Base-by-base conservation (phyloP, 169 alveolate genomes). In the Plasmodium yoelii region DNA sequence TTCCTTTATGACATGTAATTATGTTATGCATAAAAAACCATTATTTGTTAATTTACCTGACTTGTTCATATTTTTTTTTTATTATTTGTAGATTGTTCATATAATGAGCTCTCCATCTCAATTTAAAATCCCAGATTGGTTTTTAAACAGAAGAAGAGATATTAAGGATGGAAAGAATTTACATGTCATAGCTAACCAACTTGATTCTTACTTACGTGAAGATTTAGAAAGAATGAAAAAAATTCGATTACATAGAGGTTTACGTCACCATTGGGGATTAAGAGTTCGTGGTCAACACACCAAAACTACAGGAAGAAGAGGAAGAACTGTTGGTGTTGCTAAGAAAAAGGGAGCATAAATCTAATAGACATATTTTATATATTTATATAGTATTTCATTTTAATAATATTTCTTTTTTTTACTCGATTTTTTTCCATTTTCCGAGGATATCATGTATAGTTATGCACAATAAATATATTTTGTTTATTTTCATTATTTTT, bases 221-320 rank as follows among this genome's bases (percentile, higher is more conserved):
- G 99, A 98, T 94, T 94, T 98, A 71, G 99, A 98, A 94, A 96
- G 99, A 90, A 94, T 98, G 95, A 98, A 98, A 97, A 98, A 98
- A 95, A 98, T 98, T 95, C 94, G 98, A 90, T 95, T 95, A 57
- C 99, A 98, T 97, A 95, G 99, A 92, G 99, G 99, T 94, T 96
- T 98, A 92, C 97, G 99, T 92, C 99, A 98, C 94, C 97, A 95
- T 97, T 96, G 99, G 98, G 99, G 99, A 88, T 95, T 98, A 69
- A 97, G 98, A 93, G 99, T 98, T 90, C 97, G 99, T 88, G 99
- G 99, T 57, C 99, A 99, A 96, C 99, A 98, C 95, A 98, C 99
- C 94, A 97, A 97, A 96, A 97, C 99, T 59, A 98, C 99, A 61
- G 99, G 99, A 55, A 97, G 99, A 93, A 98, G 98, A 94, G 99